Evolutionary conservation across 2,329 filamentous ascomycete species (phyloP).

Genomic region (Diaporthe capsici): DNA sequence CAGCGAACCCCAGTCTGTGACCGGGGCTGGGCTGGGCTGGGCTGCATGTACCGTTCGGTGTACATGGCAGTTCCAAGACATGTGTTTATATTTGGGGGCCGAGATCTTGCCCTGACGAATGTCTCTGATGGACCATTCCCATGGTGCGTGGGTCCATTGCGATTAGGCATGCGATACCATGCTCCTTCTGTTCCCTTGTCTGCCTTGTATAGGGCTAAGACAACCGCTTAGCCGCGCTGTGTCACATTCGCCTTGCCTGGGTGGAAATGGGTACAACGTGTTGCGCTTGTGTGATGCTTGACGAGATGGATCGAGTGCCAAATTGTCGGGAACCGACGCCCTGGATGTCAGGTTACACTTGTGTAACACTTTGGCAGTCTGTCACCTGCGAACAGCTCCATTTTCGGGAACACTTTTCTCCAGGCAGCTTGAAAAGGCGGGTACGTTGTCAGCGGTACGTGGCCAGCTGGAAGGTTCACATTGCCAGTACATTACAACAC

Average conservation of each 20-base stretch:
- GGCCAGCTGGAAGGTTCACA: not conserved
- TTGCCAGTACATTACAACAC: not conserved
- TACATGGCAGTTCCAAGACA: constrained; percentile 3
- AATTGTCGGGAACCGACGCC: constrained; percentile 4
- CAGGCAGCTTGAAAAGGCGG: not conserved
- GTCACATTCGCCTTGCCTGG: not conserved
- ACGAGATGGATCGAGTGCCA: constrained; percentile 7
- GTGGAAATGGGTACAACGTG: not conserved
- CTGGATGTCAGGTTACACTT: not conserved
- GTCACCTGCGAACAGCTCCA: constrained; percentile 4
- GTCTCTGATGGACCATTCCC: constrained; percentile 18
- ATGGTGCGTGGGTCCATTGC: constrained; percentile 4
- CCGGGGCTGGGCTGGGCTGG: constrained; percentile 6
- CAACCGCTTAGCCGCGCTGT: constrained; percentile 34
- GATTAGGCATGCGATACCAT: constrained; percentile 10
- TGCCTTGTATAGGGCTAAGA: constrained; percentile 30
- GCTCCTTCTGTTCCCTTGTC: not conserved
- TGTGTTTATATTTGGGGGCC: not conserved
- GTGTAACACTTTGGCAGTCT: constrained; percentile 7
- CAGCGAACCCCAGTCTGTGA: not conserved
- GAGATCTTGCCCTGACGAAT: constrained; percentile 21
- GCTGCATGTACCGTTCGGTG: constrained; percentile 10
- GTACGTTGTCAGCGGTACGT: not conserved
- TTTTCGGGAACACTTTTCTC: not conserved
- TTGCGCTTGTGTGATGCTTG: constrained; percentile 18